phyloP scores from a whole-genome alignment of 768 basidiomycete species.

The Tylopilus balloui region DNA sequence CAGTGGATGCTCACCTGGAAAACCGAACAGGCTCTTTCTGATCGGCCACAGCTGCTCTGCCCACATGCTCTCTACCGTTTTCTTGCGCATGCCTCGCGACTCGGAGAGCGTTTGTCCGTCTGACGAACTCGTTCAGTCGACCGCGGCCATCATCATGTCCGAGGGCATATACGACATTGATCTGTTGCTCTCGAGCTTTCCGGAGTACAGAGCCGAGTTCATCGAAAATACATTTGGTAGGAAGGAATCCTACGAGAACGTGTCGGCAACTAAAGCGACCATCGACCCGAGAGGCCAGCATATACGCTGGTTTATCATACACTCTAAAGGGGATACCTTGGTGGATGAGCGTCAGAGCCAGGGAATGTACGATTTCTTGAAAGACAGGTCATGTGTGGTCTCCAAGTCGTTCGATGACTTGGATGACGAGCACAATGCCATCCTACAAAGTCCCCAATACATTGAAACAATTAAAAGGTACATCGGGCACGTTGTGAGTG shows the following conservation, averaged over 20 bases:
- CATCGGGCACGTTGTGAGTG: constrained; percentile 22
- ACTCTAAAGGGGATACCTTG: constrained; percentile 68
- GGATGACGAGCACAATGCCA: constrained; percentile 49
- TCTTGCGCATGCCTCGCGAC: constrained; percentile 45
- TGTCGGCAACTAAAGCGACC: constrained; percentile 42
- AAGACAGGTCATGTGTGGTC: constrained; percentile 25
- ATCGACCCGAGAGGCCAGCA: constrained; percentile 32
- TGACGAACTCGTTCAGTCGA: constrained; percentile 37
- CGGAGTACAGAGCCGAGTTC: constrained; percentile 67
- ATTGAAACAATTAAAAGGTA: constrained; percentile 43
- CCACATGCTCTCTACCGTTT: constrained; percentile 71
- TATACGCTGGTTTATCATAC: constrained; percentile 66
- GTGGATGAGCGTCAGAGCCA: constrained; percentile 62
- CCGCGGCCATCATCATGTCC: constrained; percentile 57
- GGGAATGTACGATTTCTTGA: constrained; percentile 54
- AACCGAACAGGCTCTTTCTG: constrained; percentile 46
- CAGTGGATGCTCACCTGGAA: constrained; percentile 29
- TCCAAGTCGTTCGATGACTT: constrained; percentile 39
- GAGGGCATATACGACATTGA: constrained; percentile 81
- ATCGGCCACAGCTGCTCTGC: constrained; percentile 81
- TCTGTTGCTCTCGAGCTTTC: constrained; percentile 57
- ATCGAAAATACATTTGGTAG: constrained; percentile 59
- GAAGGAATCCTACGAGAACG: constrained; percentile 42
- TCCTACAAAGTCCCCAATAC: constrained; percentile 43
- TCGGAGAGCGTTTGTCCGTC: constrained; percentile 38